Percentiles rank a stretch among this genome's conserved stretches.
Evolutionary conservation across 129 eudicot genomes (phyloP).

Genomic region (Sambucus nigra): DNA sequence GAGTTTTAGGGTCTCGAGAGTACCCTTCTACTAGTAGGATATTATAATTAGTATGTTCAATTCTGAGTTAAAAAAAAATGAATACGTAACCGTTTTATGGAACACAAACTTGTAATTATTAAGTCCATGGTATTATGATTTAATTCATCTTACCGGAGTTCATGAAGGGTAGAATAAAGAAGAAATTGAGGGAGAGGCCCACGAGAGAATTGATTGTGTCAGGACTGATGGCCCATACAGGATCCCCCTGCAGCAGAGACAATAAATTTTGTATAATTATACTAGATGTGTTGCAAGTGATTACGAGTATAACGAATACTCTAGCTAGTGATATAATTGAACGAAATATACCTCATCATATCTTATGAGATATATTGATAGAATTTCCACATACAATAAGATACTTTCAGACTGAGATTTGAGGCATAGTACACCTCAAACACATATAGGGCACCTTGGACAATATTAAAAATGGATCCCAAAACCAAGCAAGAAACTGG

Average conservation of each 20-base stretch:
- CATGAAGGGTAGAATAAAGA: constrained; percentile 67
- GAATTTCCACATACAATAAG: neutral
- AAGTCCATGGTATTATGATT: neutral
- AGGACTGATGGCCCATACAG: constrained; percentile 94
- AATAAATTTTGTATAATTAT: neutral
- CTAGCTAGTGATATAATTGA: neutral
- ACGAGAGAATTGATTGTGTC: constrained; percentile 67
- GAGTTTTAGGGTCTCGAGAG: no score
- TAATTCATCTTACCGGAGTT: constrained; percentile 60
- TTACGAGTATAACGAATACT: neutral
- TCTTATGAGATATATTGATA: neutral
- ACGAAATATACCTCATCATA: no score
- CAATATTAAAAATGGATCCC: neutral
- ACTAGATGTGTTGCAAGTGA: neutral
- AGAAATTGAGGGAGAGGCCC: constrained; percentile 89
- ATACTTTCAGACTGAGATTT: neutral
- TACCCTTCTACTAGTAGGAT: no score
- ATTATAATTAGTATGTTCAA: no score
- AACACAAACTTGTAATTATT: neutral
- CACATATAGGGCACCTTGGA: neutral
- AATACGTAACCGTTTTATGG: no score
- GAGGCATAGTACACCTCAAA: neutral
- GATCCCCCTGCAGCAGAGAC: constrained; percentile 71
- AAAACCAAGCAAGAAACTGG: no score
- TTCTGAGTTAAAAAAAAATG: no score